phyloP scores from a whole-genome alignment of 192 early-diverging fungal genomes.

The Phlyctochytrium arcticum region DNA sequence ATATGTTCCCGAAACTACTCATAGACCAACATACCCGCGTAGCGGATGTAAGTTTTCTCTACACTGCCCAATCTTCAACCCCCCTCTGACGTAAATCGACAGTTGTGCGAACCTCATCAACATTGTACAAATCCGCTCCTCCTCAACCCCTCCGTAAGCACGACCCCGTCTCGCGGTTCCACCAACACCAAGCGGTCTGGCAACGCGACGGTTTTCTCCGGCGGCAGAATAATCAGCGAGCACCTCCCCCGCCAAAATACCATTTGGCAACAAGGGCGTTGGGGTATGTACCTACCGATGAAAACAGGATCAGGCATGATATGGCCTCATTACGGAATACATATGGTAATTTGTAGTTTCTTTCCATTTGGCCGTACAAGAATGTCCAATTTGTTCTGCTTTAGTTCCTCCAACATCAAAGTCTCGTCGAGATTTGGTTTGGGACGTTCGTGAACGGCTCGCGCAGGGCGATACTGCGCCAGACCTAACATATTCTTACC shows the following conservation, averaged over 20 bases:
- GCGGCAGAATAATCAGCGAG: background rate
- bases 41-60: background rate
- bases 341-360: background rate
- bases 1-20: too few relatives aligned
- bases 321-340: background rate
- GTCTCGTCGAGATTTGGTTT: conserved; percentile 23
- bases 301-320: background rate
- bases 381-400: background rate
- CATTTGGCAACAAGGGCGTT: background rate
- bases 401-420: conserved; percentile 28
- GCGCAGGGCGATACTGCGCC: too few relatives aligned
- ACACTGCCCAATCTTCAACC: background rate
- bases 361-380: background rate
- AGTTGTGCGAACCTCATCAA: background rate
- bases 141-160: conserved; percentile 5
- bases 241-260: background rate
- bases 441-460: conserved; percentile 20
- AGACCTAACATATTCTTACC: too few relatives aligned
- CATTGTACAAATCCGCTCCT: background rate
- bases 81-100: background rate
- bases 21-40: background rate
- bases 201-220: conserved; percentile 23
- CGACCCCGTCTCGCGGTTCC: conserved; percentile 32
- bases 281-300: background rate
- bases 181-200: conserved; percentile 27